These are phyloP conservation scores for Cladophialophora carrionii DNA, from an alignment of 2,329 filamentous ascomycete genomes.

Conservation along the genomic window DNA sequence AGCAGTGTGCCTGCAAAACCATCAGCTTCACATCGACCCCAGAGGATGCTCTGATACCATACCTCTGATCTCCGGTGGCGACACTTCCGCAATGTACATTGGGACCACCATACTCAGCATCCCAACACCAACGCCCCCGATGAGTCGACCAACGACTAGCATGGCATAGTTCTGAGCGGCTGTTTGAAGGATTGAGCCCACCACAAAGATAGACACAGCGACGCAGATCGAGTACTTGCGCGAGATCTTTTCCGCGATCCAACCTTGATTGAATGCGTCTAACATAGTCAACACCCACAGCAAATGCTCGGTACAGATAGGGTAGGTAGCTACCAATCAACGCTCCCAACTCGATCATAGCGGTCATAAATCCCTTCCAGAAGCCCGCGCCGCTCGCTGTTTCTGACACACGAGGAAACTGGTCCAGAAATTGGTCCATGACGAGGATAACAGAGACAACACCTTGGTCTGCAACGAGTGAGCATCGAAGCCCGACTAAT, in stretches of 20 bases:
- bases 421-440: slow-evolving; percentile 56
- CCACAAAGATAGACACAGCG: slow-evolving; percentile 56
- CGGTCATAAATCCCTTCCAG: slow-evolving; percentile 55
- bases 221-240: slow-evolving; percentile 38
- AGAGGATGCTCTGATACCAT: neutral
- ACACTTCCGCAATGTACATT: slow-evolving; percentile 58
- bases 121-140: slow-evolving; percentile 58
- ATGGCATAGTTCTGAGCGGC: slow-evolving; percentile 56
- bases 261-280: neutral
- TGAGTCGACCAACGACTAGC: slow-evolving; percentile 55
- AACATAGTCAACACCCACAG: neutral
- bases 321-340: slow-evolving; percentile 46
- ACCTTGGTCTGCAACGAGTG: slow-evolving; percentile 44
- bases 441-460: slow-evolving; percentile 54
- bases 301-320: slow-evolving; percentile 45
- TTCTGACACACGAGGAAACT: slow-evolving; percentile 51
- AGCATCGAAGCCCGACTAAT: neutral
- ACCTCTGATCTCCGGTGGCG: slow-evolving; percentile 40
- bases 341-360: slow-evolving; percentile 61
- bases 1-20: slow-evolving; percentile 45
- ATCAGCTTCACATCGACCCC: neutral
- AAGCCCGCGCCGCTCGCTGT: slow-evolving; percentile 46
- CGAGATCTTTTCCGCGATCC: neutral
- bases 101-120: slow-evolving; percentile 55
- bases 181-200: slow-evolving; percentile 58